Conservation (phyloP, 1,139 yeast genomes). For the Kurtzmaniella quercitrusa region DNA sequence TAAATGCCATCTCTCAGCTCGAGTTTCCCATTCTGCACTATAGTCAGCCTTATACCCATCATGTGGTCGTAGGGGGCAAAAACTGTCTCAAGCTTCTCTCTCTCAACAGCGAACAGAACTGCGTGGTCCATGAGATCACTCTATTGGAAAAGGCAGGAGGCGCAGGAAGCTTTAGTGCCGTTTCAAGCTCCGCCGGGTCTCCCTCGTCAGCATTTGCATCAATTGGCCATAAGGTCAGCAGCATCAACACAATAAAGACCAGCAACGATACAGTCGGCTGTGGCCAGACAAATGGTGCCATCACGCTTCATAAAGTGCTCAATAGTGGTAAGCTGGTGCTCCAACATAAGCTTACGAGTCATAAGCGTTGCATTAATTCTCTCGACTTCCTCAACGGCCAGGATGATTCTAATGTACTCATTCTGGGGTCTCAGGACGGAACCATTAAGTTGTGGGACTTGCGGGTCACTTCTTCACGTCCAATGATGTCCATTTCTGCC, state of each 20-base stretch:
- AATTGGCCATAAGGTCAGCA: slow-evolving; percentile 43
- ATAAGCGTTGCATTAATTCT: slow-evolving; percentile 77
- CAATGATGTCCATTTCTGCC: slow-evolving; percentile 40
- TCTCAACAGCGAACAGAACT: slow-evolving; percentile 36
- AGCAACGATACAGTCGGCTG: slow-evolving; percentile 34
- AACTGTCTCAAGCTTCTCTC: slow-evolving; percentile 49
- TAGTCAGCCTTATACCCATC: slow-evolving; percentile 20
- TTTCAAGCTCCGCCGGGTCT: slow-evolving; percentile 37
- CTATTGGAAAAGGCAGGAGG: slow-evolving; percentile 33
- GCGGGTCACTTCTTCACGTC: slow-evolving; percentile 42
- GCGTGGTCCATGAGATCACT: slow-evolving; percentile 37
- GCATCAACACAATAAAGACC: slow-evolving; percentile 40
- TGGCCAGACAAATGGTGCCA: slow-evolving; percentile 39
- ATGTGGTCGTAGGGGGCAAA: slow-evolving; percentile 57
- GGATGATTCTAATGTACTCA: slow-evolving; percentile 51
- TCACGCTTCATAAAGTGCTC: slow-evolving; percentile 29
- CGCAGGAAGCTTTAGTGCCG: slow-evolving; percentile 18
- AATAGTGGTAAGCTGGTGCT: slow-evolving; percentile 37
- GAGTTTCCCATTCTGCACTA: slow-evolving; percentile 12
- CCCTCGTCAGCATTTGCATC: slow-evolving; percentile 43
- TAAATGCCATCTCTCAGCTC: slow-evolving; percentile 24
- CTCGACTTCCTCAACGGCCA: slow-evolving; percentile 50
- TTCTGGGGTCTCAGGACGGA: slow-evolving; percentile 93
- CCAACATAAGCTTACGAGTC: slow-evolving; percentile 55
- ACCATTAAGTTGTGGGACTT: slow-evolving; percentile 85